Percentiles rank a stretch among this genome's conserved stretches.
Evolutionary conservation across 2,329 filamentous ascomycete species (phyloP).

Genomic region (Furcasterigmium sp.): DNA sequence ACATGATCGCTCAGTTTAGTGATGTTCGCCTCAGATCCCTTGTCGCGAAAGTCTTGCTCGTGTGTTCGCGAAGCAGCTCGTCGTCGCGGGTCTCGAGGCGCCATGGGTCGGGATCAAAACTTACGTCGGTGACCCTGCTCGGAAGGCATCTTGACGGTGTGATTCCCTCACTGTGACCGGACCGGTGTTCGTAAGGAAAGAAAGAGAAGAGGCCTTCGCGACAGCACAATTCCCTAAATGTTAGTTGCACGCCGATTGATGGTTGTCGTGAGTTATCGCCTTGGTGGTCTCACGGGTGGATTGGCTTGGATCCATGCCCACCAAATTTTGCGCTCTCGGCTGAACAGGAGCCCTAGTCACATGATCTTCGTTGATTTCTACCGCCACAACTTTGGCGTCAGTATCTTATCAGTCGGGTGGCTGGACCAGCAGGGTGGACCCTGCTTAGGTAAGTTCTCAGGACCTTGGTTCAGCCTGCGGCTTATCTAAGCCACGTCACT

Average conservation of each 20-base stretch:
- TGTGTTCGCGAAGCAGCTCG: not conserved
- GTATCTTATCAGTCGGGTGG: not conserved
- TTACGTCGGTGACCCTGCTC: slow-evolving; percentile 85
- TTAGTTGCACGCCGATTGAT: slow-evolving; percentile 31
- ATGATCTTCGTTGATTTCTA: not conserved
- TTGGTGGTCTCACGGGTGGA: slow-evolving; percentile 10
- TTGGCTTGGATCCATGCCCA: slow-evolving; percentile 12
- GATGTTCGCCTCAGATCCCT: too few species aligned
- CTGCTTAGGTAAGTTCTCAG: too few species aligned
- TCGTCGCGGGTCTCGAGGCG: not conserved
- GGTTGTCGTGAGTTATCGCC: slow-evolving; percentile 7
- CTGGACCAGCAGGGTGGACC: too few species aligned
- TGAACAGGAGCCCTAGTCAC: slow-evolving; percentile 3
- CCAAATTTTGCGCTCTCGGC: slow-evolving; percentile 15
- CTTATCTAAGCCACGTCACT: too few species aligned
- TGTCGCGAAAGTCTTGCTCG: not conserved
- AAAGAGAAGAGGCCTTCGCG: slow-evolving; percentile 36
- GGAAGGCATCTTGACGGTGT: slow-evolving; percentile 74
- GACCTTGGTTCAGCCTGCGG: too few species aligned
- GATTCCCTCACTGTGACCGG: slow-evolving; percentile 42
- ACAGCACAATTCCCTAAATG: slow-evolving; percentile 38
- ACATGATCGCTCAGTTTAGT: slow-evolving; percentile 8
- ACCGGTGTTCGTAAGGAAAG: slow-evolving; percentile 30
- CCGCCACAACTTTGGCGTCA: not conserved
- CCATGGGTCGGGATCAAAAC: slow-evolving; percentile 29